phyloP scores from a whole-genome alignment of 768 basidiomycete genomes.

The Cystobasidium onofrii region DNA sequence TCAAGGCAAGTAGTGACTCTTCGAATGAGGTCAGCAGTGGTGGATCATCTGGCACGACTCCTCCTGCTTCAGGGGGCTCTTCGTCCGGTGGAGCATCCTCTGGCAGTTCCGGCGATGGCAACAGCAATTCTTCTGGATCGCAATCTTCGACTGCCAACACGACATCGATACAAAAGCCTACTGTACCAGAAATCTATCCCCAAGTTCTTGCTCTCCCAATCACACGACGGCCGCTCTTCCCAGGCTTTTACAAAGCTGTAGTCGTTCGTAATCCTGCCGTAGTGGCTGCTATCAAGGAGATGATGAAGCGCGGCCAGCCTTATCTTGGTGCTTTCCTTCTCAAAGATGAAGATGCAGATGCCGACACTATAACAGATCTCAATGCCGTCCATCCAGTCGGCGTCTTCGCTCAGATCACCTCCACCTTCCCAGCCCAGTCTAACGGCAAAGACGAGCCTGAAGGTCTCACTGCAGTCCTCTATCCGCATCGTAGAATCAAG shows the following conservation, averaged over 20 bases:
- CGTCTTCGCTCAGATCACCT: conserved; percentile 94
- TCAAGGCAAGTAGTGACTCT: neutral
- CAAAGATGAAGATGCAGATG: conserved; percentile 86
- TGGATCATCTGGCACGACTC: neutral
- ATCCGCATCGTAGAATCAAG: conserved; percentile 80
- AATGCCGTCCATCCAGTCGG: conserved; percentile 85
- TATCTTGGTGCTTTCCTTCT: conserved; percentile 94
- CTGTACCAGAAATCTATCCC: conserved; percentile 78
- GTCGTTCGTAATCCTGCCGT: conserved; percentile 84
- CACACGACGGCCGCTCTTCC: conserved; percentile 87
- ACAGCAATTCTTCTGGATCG: conserved; percentile 5
- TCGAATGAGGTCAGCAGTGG: neutral
- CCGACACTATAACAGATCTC: conserved; percentile 80
- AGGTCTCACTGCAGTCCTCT: conserved; percentile 86
- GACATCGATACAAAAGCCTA: conserved; percentile 31
- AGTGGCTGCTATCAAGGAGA: conserved; percentile 86
- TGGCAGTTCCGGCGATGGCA: conserved; percentile 10
- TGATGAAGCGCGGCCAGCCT: conserved; percentile 92
- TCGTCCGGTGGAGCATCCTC: conserved; percentile 13
- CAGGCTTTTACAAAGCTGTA: conserved; percentile 96
- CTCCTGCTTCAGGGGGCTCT: neutral
- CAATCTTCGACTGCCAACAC: neutral
- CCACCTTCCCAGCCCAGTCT: conserved; percentile 54
- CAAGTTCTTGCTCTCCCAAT: conserved; percentile 92
- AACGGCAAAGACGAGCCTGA: conserved; percentile 55